Conservation (phyloP, 495 filamentous ascomycete species). For the Opeltia flavorubescens region DNA sequence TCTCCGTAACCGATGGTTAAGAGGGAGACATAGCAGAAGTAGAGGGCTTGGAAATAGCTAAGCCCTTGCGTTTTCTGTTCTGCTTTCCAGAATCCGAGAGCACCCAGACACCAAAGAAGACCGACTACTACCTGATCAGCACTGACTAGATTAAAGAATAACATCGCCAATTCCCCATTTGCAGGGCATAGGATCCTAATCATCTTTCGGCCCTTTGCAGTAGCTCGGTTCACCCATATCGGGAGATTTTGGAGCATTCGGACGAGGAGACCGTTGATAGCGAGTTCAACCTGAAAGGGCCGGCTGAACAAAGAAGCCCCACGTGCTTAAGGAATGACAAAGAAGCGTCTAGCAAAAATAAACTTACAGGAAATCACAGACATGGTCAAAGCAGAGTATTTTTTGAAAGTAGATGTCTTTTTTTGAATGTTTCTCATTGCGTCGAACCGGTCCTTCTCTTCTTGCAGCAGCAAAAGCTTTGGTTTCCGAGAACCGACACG, state of each 20-base stretch:
- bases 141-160: too few species aligned
- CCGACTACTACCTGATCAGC: conserved; percentile 15
- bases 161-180: too few species aligned
- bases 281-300: too few species aligned
- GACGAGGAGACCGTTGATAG: too few species aligned
- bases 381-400: conserved; percentile 56
- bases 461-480: conserved; percentile 24
- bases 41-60: conserved; percentile 65
- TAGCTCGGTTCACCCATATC: too few species aligned
- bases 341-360: conserved; percentile 28
- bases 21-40: conserved; percentile 71
- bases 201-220: too few species aligned
- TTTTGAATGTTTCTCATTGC: conserved; percentile 72
- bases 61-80: conserved; percentile 43
- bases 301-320: too few species aligned
- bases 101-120: conserved; percentile 69
- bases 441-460: conserved; percentile 57
- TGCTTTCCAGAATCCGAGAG: conserved; percentile 53
- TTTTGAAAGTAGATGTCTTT: conserved; percentile 43
- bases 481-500: conserved; percentile 11
- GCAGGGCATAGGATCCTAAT: too few species aligned
- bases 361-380: conserved; percentile 44
- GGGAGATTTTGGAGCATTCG: too few species aligned
- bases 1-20: conserved; percentile 90
- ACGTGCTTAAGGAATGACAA: too few species aligned